These are phyloP conservation scores for Mortierella hygrophila DNA, from an alignment of 192 early-diverging fungal species.

Conservation along the genomic window DNA sequence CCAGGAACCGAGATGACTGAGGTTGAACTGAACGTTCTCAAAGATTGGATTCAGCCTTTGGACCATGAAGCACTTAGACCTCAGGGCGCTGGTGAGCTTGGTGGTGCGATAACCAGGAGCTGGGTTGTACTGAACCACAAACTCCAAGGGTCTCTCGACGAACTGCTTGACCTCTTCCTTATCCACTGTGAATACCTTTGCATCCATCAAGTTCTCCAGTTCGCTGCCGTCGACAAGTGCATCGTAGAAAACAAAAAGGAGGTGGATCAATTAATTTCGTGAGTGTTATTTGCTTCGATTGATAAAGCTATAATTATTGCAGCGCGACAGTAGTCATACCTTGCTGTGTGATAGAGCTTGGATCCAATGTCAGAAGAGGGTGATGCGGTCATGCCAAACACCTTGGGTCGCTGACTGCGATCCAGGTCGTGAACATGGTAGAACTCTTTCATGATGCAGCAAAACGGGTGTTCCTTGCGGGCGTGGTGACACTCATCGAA, in stretches of 20 bases:
- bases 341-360: slow-evolving; percentile 28
- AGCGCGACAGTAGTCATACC: slow-evolving; percentile 13
- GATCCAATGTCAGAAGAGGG: slow-evolving; percentile 66
- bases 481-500: slow-evolving; percentile 98
- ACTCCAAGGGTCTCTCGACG: slow-evolving; percentile 61
- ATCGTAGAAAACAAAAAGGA: background rate
- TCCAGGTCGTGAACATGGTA: slow-evolving; percentile 66
- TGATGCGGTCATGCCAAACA: slow-evolving; percentile 97
- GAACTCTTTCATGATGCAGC: slow-evolving; percentile 86
- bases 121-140: slow-evolving; percentile 63
- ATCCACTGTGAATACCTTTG: slow-evolving; percentile 70
- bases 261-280: background rate
- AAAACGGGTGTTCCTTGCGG: slow-evolving; percentile 79
- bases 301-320: no score
- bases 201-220: slow-evolving; percentile 68
- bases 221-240: slow-evolving; percentile 31
- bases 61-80: slow-evolving; percentile 45
- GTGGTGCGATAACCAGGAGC: slow-evolving; percentile 61
- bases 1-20: slow-evolving; percentile 81
- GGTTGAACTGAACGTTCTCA: slow-evolving; percentile 49
- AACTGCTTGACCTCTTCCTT: slow-evolving; percentile 31
- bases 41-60: slow-evolving; percentile 60
- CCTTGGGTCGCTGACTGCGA: slow-evolving; percentile 69
- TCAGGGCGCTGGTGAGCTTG: slow-evolving; percentile 53
- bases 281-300: background rate